Base-by-base conservation (phyloP, 2,329 filamentous ascomycete genomes). In the Calonectria pseudoturangicola region DNA sequence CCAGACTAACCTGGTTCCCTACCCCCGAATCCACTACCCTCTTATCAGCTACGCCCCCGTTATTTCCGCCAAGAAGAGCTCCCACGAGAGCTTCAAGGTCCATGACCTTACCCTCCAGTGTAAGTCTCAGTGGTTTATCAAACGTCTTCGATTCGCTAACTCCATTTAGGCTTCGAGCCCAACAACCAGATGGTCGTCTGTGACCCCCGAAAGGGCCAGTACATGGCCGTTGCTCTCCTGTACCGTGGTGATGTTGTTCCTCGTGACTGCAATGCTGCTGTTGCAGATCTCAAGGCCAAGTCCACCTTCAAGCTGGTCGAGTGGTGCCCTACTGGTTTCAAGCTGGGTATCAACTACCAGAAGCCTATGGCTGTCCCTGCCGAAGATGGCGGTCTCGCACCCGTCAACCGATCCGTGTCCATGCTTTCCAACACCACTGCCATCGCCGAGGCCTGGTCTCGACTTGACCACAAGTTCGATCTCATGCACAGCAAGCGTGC, bases 81-180 rank as follows among this genome's bases (percentile, higher is more conserved):
- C 92, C 60, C 94, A 97, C 82, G 94, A 97, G 88, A 95, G 93
- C 88, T 96, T 96, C 91, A 95, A 95, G 89, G 93, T 95, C 68
- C 90, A 92, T 74, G 95, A 97, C 77, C 86, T 94, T 75, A 94
- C 92, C 82, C 92, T 93, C 86, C 92, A 93, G 84, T 93, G 92
- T 93, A 88, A 82, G 90, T 87, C 4, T 18, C 5, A n/a, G 6
- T 1, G 25, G 7, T 25, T 15, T 50, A 25, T 10, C 36, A 12
- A 13, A 1, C 3, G 39, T 13, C 41, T 9, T 3, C 18, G 66
- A 28, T 39, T 70, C 70, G 60, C 84, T 86, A 73, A 84, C 67
- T 16, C 7, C 15, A 15, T 18, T 7, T 69, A 93, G 92, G 92
- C 86, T 94, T 94, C 82, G 92, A 94, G 87, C 92, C 92, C 78